Conservation (phyloP, 495 filamentous ascomycete species). For the Talaromyces adpressus region DNA sequence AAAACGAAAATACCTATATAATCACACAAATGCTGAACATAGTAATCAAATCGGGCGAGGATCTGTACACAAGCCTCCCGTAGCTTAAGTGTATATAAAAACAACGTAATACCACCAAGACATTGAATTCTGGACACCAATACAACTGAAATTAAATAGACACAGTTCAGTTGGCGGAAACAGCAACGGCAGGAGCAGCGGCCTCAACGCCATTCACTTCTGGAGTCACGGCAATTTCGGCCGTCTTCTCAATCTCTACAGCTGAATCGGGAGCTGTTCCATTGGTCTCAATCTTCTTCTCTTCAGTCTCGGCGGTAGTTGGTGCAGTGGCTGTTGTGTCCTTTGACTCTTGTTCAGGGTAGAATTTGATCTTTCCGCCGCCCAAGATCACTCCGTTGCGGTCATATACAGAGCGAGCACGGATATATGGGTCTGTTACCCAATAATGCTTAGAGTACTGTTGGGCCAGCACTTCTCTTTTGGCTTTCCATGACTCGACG, state of each 20-base stretch:
- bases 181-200: slow-evolving; percentile 1
- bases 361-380: slow-evolving; percentile 63
- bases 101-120: background rate
- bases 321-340: slow-evolving; percentile 15
- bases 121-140: background rate
- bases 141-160: background rate
- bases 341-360: slow-evolving; percentile 36
- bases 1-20: background rate
- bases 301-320: slow-evolving; percentile 2
- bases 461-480: slow-evolving; percentile 53
- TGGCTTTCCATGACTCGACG: slow-evolving; percentile 43
- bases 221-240: background rate
- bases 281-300: background rate
- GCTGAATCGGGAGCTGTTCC: background rate
- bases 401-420: slow-evolving; percentile 69
- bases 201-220: slow-evolving; percentile 4
- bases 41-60: background rate
- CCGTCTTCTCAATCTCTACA: background rate
- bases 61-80: background rate
- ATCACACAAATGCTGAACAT: background rate
- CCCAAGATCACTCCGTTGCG: slow-evolving; percentile 59
- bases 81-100: background rate
- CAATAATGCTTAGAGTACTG: slow-evolving; percentile 73
- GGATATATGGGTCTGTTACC: slow-evolving; percentile 68
- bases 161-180: background rate